Evolutionary conservation across 148 eudicot genomes (phyloP), one percentile per base, ranked within the genome.

Genomic region (Chenopodium quinoa): DNA sequence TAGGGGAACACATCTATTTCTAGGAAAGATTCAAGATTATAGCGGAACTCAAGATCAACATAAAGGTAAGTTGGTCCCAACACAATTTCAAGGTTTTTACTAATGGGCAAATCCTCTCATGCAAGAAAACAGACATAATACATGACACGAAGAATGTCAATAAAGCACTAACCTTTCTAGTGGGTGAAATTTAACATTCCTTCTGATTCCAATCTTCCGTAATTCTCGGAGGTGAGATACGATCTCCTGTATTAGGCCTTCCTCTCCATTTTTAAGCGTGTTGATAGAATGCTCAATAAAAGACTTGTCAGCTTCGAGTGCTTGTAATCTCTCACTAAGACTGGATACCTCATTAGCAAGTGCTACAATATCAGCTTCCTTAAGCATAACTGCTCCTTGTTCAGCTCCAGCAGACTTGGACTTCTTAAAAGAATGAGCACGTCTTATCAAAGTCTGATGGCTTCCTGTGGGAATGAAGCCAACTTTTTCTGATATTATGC

Each of bases 171-270:
- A 84, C 86, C 84, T 84, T 77, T 76, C 14, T 31, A 71, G 23
- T 22, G 34, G 54, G 48, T 62, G 23, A 72, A 11, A 48, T 79
- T 12, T 40, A 76, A 82, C 85, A 78, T 75, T 75, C 78, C 81
- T 84, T 80, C 82, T 87, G 71, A 77, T 78, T 81, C 86, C 89
- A 84, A 83, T 83, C 83, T 83, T 84, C 47, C 78, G 87, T 23
- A 84, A 69, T 84, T 85, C 90, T 82, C 82, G 82, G 48, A 87
- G 82, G 79, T 88, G 90, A 82, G 84, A 83, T 50, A 86, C 89
- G 32, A 92, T 86, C 88, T 91, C 90, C 80, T 86, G 82, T 69
- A 89, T 82, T 29, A 83, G 80, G 34, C 88, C 89, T 29, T 85
- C 87, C 63, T 83, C 87, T 63, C 89, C 90, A 46, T 77, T 75